Evolutionary conservation across 1,139 yeast genomes (phyloP), one percentile per base, ranked within the genome.

Genomic region (Hemisphaericaspora lyxosophila): DNA sequence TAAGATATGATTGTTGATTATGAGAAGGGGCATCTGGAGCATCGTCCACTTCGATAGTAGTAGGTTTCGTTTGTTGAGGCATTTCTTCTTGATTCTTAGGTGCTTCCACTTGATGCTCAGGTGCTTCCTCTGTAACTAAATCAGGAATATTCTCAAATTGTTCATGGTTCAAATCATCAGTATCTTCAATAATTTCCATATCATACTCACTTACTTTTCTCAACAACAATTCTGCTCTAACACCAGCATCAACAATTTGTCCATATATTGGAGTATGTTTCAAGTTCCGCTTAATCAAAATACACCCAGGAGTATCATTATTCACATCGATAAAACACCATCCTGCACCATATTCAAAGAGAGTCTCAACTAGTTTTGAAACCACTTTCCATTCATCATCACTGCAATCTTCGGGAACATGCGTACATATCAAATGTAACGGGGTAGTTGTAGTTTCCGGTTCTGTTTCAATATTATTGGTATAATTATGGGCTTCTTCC

Each of bases 261-360:
- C 66, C 54, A 46, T 67, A 71, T 42, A 85, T 73, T 7, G 32
- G 34, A 0, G 65, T 59, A 4, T 60, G 57, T 38, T 66, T 60
- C 39, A 80, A 61, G 2, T 73, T 74, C 39, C 80, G 67, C 42
- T 74, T 75, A 39, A 73, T 68, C 45, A 78, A 67, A 34, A 83
- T 70, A 59, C 92, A 87, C 3, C 94, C 95, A 0, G 94, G 85
- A 0, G 95, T 85, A 46, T 82, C 80, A 48, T 76, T 70, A 45
- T 82, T 77, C 41, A 67, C 71, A 54, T 85, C 92, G 5, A 78
- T 66, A 43, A 82, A 69, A 52, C 82, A 82, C 97, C 97, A 90
- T 7, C 95, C 95, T 0, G 95, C 96, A 11, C 97, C 97, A 57
- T 81, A 84, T 53, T 86, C 81, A 50, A 90, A 81, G 41, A 90